Conservation (phyloP, 192 early-diverging fungal species). For the Podila clonocystis region DNA sequence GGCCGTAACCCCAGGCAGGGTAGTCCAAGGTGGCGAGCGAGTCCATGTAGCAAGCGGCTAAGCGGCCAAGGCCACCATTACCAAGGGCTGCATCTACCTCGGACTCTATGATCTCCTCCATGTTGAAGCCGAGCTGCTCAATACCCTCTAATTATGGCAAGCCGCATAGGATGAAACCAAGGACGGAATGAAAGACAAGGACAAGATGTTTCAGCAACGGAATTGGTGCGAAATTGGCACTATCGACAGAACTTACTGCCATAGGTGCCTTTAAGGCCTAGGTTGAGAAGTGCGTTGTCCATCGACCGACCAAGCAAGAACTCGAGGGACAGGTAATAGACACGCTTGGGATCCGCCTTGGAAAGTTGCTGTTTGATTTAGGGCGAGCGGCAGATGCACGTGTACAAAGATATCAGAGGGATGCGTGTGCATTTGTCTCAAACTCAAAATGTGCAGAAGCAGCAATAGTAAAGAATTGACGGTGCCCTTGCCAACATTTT, state of each 20-base stretch:
- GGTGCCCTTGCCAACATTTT: not conserved
- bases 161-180: not conserved
- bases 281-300: slow-evolving; percentile 94
- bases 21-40: slow-evolving; percentile 94
- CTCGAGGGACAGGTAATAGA: slow-evolving; percentile 98
- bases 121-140: slow-evolving; percentile 84
- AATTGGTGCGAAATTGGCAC: too few species aligned
- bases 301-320: slow-evolving; percentile 97
- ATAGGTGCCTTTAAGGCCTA: slow-evolving; percentile 85
- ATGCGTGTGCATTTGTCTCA: not conserved
- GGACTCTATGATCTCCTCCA: slow-evolving; percentile 94
- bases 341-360: slow-evolving; percentile 86
- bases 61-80: slow-evolving; percentile 96
- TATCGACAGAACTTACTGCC: slow-evolving; percentile 52
- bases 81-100: slow-evolving; percentile 97
- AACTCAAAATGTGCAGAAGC: not conserved
- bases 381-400: not conserved
- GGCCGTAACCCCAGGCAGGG: slow-evolving; percentile 97
- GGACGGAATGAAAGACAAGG: not conserved
- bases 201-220: too few species aligned
- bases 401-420: not conserved
- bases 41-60: slow-evolving; percentile 99
- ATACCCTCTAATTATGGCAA: slow-evolving; percentile 56
- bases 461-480: not conserved
- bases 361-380: slow-evolving; percentile 63